These are phyloP conservation scores for Apiospora malaysiana DNA, from an alignment of 2,329 filamentous ascomycete species.

Conservation along the genomic window DNA sequence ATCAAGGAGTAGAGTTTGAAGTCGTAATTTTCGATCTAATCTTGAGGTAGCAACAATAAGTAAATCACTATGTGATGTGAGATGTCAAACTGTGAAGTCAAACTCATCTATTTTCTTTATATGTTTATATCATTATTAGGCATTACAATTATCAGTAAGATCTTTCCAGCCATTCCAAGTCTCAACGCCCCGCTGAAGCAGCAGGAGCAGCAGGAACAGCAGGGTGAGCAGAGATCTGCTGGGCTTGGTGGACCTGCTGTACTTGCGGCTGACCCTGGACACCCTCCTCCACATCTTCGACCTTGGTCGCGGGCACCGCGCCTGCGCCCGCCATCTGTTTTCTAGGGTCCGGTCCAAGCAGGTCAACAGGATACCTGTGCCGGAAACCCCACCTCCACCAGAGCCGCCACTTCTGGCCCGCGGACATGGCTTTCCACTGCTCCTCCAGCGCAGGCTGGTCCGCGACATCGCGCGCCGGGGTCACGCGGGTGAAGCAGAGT, in stretches of 20 bases:
- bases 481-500: not conserved
- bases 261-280: not conserved
- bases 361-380: conserved; percentile 17
- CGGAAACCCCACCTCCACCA: conserved; percentile 21
- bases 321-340: not conserved
- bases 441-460: not conserved
- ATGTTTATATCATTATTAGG: not conserved
- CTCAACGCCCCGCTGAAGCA: not conserved
- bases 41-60: no score
- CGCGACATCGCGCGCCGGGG: not conserved
- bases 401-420: not conserved
- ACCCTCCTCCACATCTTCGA: not conserved
- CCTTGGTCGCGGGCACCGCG: not conserved
- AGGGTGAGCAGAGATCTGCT: not conserved
- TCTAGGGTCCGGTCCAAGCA: conserved; percentile 11
- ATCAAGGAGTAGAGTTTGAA: no score
- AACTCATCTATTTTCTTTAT: no score
- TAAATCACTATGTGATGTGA: no score
- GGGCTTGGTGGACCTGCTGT: not conserved
- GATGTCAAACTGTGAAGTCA: no score
- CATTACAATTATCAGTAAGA: not conserved
- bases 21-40: no score
- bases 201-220: not conserved
- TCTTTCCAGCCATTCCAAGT: not conserved
- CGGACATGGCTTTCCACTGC: conserved; percentile 1